These are phyloP conservation scores for Fusarium globosum DNA, from an alignment of 2,329 filamentous ascomycete species.

Conservation along the genomic window DNA sequence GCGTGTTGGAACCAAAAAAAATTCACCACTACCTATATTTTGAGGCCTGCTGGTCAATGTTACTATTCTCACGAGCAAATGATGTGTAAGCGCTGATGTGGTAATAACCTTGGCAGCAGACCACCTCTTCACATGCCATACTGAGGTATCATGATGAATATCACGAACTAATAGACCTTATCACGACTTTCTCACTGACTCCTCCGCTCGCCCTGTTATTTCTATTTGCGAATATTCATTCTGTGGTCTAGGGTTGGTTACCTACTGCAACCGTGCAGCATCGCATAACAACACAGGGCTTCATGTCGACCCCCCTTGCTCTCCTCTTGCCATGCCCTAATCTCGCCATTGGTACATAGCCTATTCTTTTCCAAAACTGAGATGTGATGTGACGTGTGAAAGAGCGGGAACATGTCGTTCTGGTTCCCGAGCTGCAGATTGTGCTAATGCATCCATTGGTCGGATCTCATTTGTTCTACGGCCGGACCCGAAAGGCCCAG, in stretches of 20 bases:
- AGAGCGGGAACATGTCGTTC: slow-evolving; percentile 31
- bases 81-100: slow-evolving; percentile 23
- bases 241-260: slow-evolving; percentile 36
- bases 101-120: slow-evolving; percentile 33
- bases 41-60: slow-evolving; percentile 29
- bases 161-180: slow-evolving; percentile 3
- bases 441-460: slow-evolving; percentile 29
- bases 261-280: slow-evolving; percentile 11
- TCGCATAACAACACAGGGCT: slow-evolving; percentile 23
- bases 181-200: slow-evolving; percentile 5
- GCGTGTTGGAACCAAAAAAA: neutral
- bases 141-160: slow-evolving; percentile 5
- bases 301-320: slow-evolving; percentile 18
- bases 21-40: neutral
- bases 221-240: slow-evolving; percentile 9
- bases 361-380: slow-evolving; percentile 24
- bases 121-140: slow-evolving; percentile 26
- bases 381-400: slow-evolving; percentile 38
- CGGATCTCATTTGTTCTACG: slow-evolving; percentile 27
- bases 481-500: slow-evolving; percentile 23
- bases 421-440: slow-evolving; percentile 41
- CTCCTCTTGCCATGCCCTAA: slow-evolving; percentile 25
- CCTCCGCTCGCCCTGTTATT: neutral
- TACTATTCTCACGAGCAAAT: slow-evolving; percentile 8
- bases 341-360: slow-evolving; percentile 26